Percentiles rank a stretch among this genome's conserved stretches.
These are phyloP conservation scores for Elsinoe ampelina DNA, from an alignment of 2,329 filamentous ascomycete species.

Conservation along the genomic window DNA sequence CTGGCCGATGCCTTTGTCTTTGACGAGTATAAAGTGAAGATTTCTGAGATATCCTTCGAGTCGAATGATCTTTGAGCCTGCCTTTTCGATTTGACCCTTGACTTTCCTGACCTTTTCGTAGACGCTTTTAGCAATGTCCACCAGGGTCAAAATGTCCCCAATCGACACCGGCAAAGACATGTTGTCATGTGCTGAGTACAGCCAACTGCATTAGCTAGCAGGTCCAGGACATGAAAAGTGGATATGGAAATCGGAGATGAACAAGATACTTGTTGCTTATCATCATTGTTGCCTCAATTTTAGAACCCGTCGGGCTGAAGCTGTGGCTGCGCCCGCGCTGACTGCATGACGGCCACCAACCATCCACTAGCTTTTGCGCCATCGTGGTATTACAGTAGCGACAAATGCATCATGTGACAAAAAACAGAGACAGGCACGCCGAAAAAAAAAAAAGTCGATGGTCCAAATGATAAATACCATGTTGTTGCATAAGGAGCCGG, in stretches of 20 bases:
- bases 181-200: background rate
- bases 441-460: background rate
- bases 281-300: background rate
- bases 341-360: background rate
- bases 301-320: background rate
- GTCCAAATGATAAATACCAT: no score
- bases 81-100: background rate
- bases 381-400: background rate
- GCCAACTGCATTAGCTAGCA: no score
- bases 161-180: background rate
- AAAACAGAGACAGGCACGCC: background rate
- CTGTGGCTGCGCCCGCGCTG: background rate
- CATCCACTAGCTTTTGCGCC: background rate
- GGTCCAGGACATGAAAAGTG: no score
- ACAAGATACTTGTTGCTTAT: background rate
- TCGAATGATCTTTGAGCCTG: background rate
- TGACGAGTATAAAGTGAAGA: background rate
- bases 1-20: background rate
- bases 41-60: background rate
- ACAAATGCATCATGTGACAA: background rate
- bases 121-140: background rate
- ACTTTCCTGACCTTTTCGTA: background rate
- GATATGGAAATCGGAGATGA: background rate
- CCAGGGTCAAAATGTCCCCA: background rate
- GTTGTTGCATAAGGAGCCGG: no score